Percentiles rank a stretch among this genome's conserved stretches.
Conservation (phyloP, 2,329 filamentous ascomycete species). For the Aspergillus thermomutatus region DNA sequence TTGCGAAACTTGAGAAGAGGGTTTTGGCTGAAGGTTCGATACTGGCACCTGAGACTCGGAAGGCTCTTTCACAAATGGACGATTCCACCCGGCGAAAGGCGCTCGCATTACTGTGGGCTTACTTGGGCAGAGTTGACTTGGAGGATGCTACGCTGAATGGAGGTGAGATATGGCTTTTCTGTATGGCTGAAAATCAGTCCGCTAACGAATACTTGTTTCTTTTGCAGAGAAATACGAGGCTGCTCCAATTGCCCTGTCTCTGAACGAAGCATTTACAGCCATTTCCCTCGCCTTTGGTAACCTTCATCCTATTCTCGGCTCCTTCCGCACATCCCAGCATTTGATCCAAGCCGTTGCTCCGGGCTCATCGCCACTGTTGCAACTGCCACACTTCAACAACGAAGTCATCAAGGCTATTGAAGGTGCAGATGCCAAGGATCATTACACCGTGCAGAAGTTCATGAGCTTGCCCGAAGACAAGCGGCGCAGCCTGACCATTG, state of each 20-base stretch:
- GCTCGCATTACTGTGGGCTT: slow-evolving; percentile 88
- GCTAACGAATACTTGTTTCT: slow-evolving; percentile 14
- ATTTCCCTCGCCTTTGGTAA: slow-evolving; percentile 86
- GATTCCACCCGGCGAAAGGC: slow-evolving; percentile 79
- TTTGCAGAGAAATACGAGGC: slow-evolving; percentile 74
- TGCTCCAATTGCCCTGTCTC: slow-evolving; percentile 76
- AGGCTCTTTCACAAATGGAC: slow-evolving; percentile 75
- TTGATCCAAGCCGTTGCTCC: slow-evolving; percentile 87
- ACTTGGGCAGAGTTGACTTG: slow-evolving; percentile 83
- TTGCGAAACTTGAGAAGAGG: slow-evolving; percentile 79
- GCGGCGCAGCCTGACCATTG: slow-evolving; percentile 68
- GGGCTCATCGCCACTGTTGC: slow-evolving; percentile 78
- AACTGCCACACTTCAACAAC: slow-evolving; percentile 82
- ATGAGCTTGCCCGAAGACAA: slow-evolving; percentile 77
- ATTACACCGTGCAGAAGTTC: slow-evolving; percentile 78
- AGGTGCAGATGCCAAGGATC: slow-evolving; percentile 64
- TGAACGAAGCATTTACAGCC: slow-evolving; percentile 82
- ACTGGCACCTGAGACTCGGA: slow-evolving; percentile 69
- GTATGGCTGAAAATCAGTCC: not conserved
- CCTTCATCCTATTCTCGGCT: slow-evolving; percentile 74
- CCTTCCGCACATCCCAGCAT: slow-evolving; percentile 78
- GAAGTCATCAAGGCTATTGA: slow-evolving; percentile 46
- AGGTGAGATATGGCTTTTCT: slow-evolving; percentile 34
- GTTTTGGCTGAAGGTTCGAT: slow-evolving; percentile 63
- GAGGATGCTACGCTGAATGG: slow-evolving; percentile 73